These are phyloP conservation scores for Amanita subjunquillea DNA, from an alignment of 768 basidiomycete genomes.

Conservation along the genomic window DNA sequence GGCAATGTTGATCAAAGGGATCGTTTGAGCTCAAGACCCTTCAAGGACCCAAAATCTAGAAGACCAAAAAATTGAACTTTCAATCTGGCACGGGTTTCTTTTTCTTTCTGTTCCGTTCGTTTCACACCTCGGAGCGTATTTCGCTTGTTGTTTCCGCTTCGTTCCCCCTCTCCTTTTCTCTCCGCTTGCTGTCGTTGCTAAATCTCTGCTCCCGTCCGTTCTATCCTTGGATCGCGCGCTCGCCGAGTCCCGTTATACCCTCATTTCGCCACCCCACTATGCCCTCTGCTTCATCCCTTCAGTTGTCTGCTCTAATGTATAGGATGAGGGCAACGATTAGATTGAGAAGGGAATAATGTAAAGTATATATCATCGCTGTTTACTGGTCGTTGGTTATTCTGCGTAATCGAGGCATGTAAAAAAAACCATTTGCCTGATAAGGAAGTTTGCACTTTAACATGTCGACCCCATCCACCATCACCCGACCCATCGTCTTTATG, in stretches of 20 bases:
- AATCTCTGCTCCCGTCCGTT: neutral
- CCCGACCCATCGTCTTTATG: slow-evolving; percentile 92
- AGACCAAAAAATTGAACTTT: neutral
- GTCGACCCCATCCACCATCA: slow-evolving; percentile 24
- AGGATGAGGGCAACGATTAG: neutral
- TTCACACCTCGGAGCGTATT: no score
- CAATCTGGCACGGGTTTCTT: neutral
- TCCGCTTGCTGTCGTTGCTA: neutral
- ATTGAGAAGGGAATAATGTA: neutral
- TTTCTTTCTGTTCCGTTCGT: neutral
- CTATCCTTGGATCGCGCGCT: neutral
- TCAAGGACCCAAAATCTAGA: neutral
- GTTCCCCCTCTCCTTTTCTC: neutral
- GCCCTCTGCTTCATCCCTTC: neutral
- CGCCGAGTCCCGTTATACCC: neutral
- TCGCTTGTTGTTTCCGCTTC: neutral
- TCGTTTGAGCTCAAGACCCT: slow-evolving; percentile 21
- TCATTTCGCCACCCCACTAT: neutral
- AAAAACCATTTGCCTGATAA: no score
- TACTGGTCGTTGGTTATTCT: neutral
- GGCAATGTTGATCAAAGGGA: slow-evolving; percentile 62
- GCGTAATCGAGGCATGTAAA: neutral
- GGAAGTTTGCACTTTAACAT: neutral
- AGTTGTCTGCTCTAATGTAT: neutral
- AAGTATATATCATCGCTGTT: neutral